Base-by-base conservation (phyloP, 1,139 yeast genomes). In the Yamadazyma buinensis region DNA sequence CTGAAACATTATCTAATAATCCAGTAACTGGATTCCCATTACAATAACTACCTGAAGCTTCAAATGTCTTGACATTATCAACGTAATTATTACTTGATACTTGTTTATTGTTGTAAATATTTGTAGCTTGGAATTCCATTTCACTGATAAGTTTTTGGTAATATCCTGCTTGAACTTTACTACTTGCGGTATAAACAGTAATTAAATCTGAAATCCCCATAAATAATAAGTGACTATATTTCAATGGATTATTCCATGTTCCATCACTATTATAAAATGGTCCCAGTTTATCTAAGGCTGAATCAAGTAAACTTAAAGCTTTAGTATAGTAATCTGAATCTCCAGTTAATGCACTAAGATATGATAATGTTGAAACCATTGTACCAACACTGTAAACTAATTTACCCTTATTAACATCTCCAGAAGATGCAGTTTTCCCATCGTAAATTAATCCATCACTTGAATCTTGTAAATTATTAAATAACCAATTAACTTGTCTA, bases 371-470 rank as follows among this genome's bases (percentile, higher is more conserved):
- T 7, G 63, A 57, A 37, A 63, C 45, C 15, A 59, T 59, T 9
- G 52, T 48, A 3, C 70, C 70, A 6, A 60, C 58, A 11, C 67
- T 61, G 41, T 64, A 64, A 4, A 66, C 47, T 34, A 63, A 52
- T 37, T 63, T 61, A 1, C 68, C 69, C 20, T 49, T 51, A 43
- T 63, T 53, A 20, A 57, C 36, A 12, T 46, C 33, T 21, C 47
- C 48, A 17, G 51, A 41, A n/a, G 40, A 33, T 13, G 39, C 32
- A 19, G 50, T 43, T 20, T 48, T 34, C 4, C 69, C 69, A 42
- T 63, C 69, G 28, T 50, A 57, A 29, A 62, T 56, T 21, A 61
- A 54, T 7, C 51, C 48, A 40, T 59, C 62, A 10, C 32, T 24
- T 7, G 60, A 49, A 40, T 62, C 69, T 39, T 52, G 54, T 32